A percentile compares a stretch with the other conserved stretches of the same genome.
phyloP scores from a whole-genome alignment of 2,329 filamentous ascomycete species.

The Achaetomium macrosporum region DNA sequence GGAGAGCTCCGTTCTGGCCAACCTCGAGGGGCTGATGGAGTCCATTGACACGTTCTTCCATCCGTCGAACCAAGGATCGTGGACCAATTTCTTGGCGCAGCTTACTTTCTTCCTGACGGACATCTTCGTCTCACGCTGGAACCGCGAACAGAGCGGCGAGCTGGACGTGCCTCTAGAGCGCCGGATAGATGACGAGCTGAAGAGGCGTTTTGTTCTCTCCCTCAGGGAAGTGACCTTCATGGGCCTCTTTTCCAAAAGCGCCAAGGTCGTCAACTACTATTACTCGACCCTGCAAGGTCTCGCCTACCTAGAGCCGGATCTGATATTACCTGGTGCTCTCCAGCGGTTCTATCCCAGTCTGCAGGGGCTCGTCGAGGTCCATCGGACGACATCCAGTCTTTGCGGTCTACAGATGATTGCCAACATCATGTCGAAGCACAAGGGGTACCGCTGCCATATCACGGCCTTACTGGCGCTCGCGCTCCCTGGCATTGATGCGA shows the following conservation, averaged over 20 bases:
- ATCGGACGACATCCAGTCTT: constrained; percentile 89
- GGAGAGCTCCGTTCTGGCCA: constrained; percentile 74
- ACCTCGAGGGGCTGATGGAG: constrained; percentile 85
- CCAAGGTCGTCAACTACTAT: constrained; percentile 84
- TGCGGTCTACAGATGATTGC: constrained; percentile 88
- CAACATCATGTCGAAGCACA: constrained; percentile 83
- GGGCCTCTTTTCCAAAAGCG: constrained; percentile 96
- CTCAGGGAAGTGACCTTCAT: constrained; percentile 93
- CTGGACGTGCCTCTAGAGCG: constrained; percentile 78
- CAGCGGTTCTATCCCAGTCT: constrained; percentile 96
- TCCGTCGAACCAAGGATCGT: constrained; percentile 87
- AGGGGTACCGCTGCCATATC: constrained; percentile 94
- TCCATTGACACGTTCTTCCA: constrained; percentile 98
- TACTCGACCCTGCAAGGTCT: constrained; percentile 84
- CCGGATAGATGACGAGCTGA: constrained; percentile 72
- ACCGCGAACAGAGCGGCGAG: constrained; percentile 87
- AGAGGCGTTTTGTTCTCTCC: constrained; percentile 81
- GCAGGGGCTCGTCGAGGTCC: constrained; percentile 93
- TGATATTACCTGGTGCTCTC: constrained; percentile 87
- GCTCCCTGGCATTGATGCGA: constrained; percentile 92
- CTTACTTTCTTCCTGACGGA: constrained; percentile 89
- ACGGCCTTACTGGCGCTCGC: constrained; percentile 90
- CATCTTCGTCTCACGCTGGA: constrained; percentile 97
- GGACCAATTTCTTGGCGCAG: constrained; percentile 87
- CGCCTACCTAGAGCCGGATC: constrained; percentile 81